Conservation (phyloP, 257 asterid species). For the Hygrophila difformis region DNA sequence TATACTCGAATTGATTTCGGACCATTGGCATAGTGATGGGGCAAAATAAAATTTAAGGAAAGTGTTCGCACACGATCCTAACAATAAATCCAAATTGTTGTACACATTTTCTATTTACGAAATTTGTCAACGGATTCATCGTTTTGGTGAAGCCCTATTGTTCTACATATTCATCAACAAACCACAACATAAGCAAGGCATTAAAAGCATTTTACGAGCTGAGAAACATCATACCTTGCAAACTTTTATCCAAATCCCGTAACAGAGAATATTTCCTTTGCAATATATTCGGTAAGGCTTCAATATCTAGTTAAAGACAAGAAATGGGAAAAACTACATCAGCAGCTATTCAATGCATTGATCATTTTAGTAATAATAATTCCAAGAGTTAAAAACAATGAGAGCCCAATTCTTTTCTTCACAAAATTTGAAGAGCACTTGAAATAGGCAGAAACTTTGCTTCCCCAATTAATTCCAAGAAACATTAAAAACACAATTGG, state of each 20-base stretch:
- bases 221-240: constrained; percentile 88
- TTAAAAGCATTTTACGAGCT: no score
- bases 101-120: no score
- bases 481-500: no score
- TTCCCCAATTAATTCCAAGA: constrained; percentile 9
- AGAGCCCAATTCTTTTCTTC: not conserved
- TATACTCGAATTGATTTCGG: no score
- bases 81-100: no score
- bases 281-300: constrained; percentile 72
- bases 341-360: constrained; percentile 1
- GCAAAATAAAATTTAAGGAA: no score
- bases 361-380: constrained; percentile 2
- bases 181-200: no score
- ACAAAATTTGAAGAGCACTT: not conserved
- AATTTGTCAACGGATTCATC: no score
- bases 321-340: constrained; percentile 5
- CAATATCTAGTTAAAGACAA: constrained; percentile 46
- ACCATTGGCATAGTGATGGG: no score
- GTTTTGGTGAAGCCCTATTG: no score
- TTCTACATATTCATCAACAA: no score
- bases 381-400: not conserved
- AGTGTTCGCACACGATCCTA: no score
- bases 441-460: not conserved
- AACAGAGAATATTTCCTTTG: constrained; percentile 74
- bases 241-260: constrained; percentile 80